Conservation (phyloP, 2,329 filamentous ascomycete genomes). For the Curvularia sp. region DNA sequence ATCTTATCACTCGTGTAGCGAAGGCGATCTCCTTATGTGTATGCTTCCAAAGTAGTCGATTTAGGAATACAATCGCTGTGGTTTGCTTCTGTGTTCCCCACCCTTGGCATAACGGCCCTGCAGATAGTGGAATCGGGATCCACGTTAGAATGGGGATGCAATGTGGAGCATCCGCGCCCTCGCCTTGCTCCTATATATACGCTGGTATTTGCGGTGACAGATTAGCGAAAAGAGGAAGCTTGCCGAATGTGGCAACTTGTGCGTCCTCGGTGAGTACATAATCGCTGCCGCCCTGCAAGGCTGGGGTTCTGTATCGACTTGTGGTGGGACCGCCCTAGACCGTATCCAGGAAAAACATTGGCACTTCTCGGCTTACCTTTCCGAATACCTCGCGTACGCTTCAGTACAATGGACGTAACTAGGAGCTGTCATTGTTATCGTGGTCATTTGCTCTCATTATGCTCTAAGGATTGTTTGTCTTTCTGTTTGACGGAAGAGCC, state of each 20-base stretch:
- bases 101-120: not conserved
- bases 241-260: constrained; percentile 4
- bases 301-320: not conserved
- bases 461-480: not conserved
- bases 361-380: not conserved
- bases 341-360: not conserved
- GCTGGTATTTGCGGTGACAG: not conserved
- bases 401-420: not conserved
- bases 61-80: not conserved
- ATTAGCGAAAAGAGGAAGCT: not conserved
- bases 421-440: not conserved
- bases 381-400: constrained; percentile 4
- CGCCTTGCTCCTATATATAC: not conserved
- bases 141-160: not conserved
- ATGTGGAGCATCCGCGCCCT: not conserved
- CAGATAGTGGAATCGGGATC: not conserved
- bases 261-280: not conserved
- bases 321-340: not conserved
- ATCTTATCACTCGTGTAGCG: not conserved
- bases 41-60: not conserved
- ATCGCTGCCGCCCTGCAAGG: not conserved
- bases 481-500: not conserved
- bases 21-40: not conserved
- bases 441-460: not conserved
- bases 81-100: not conserved